Base-by-base conservation (phyloP, 1,284 basidiomycete species). In the Pulveroboletus sp. region DNA sequence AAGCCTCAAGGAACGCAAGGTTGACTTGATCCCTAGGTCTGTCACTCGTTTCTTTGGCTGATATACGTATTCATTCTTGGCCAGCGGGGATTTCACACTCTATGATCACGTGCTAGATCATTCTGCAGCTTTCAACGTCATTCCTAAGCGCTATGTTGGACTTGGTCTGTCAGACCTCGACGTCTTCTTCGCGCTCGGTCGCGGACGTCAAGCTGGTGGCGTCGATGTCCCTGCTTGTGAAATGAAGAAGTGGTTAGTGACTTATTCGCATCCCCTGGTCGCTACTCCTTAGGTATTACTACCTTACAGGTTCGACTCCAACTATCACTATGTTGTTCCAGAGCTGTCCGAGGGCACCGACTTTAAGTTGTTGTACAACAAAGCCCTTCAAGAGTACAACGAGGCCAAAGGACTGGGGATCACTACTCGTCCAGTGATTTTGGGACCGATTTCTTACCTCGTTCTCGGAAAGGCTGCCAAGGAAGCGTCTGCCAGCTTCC, bases 71-170 rank as follows among this genome's bases (percentile, higher is more conserved):
- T 67, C 54, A 65, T 65, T 48, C 59, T 60, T 61, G 42, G 59
- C 65, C 68, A 98, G 95, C 69, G 95, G 95, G 71, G 96, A 98
- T 72, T 99, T 98, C 78, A 91, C 96, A 46, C 87, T 99, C 65
- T 99, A 99, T 76, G 97, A 99, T 78, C 95, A 98, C 75, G 93
- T 99, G 71, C 89, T 99, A 68, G 97, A 99, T 79, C 93, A 96
- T 77, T 96, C 95, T 63, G 87, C 89, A 69, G 90, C 92, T 57
- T 97, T 99, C 83, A 97, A 97, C 76, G 94, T 91, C 68, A 93
- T 99, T 72, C 97, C 97, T 65, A 87, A 93, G 76, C 93, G 95
- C 67, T 99, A 99, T 77, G 80, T 86, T 61, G 88, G 90, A 61
- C 91, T 93, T 66, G 87, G 89, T 62, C 82, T 99, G 55, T 91